Evolutionary conservation across 225 moss, liverwort and hornwort species (phyloP).

Genomic region (Lunularia cruciata): DNA sequence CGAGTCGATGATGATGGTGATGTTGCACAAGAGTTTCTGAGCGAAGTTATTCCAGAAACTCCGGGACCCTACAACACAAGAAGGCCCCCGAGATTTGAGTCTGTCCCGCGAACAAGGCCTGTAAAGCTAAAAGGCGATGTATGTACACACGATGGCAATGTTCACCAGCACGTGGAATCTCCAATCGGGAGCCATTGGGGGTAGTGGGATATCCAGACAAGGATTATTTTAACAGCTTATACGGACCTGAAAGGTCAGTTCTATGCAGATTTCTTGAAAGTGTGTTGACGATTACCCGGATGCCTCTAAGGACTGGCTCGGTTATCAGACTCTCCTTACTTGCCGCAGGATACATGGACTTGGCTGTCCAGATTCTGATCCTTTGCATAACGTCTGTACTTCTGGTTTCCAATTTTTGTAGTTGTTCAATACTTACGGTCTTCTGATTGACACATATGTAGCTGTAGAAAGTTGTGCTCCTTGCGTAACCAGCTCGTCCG

Average conservation of each 20-base stretch:
- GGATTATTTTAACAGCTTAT: conserved; percentile 13
- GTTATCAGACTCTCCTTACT: conserved; percentile 9
- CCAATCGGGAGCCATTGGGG: conserved; percentile 49
- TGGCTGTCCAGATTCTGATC: conserved; percentile 12
- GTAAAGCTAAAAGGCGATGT: conserved; percentile 84
- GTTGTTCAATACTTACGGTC: conserved; percentile 18
- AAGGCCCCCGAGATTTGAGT: conserved; percentile 55
- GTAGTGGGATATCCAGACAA: conserved; percentile 33
- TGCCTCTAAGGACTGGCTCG: conserved; percentile 1
- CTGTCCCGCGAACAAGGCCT: conserved; percentile 70
- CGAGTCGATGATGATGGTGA: conserved; percentile 89
- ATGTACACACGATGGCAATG: conserved; percentile 82
- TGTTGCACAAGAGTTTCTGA: conserved; percentile 92
- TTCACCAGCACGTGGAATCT: conserved; percentile 64
- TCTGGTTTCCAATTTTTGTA: conserved; percentile 23
- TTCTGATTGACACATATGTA: conserved; percentile 17
- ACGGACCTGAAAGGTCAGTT: conserved; percentile 21
- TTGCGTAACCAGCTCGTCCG: conserved; percentile 3
- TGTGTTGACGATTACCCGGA: conserved; percentile 19
- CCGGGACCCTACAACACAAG: conserved; percentile 43
- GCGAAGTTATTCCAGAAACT: conserved; percentile 65
- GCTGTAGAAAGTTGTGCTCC: conserved; percentile 17
- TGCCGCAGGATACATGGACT: conserved; percentile 6
- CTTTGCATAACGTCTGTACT: conserved; percentile 2
- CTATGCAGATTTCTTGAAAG: conserved; percentile 2